phyloP scores from a whole-genome alignment of 2,329 filamentous ascomycete genomes.

The Macrophomina phaseolina region DNA sequence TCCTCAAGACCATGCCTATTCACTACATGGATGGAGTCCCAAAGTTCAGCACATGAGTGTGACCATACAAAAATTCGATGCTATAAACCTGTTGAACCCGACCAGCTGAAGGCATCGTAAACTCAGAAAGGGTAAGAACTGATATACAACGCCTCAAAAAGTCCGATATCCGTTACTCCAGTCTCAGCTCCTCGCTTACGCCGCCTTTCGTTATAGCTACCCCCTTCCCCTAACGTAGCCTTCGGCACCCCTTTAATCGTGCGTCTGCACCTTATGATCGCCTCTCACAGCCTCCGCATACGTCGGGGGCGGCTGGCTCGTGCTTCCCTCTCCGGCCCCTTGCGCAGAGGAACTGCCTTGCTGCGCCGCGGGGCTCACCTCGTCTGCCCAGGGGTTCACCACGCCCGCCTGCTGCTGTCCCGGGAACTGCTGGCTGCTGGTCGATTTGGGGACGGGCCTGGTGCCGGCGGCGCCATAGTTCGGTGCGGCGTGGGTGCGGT shows the following conservation, averaged over 20 bases:
- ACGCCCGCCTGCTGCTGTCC: conserved; percentile 42
- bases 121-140: no score
- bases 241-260: neutral
- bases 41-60: neutral
- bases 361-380: conserved; percentile 7
- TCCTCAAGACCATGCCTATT: no score
- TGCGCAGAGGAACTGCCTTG: neutral
- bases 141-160: conserved; percentile 3
- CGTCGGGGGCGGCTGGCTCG: conserved; percentile 70
- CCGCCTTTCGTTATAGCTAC: neutral
- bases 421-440: conserved; percentile 49
- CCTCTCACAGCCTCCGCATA: conserved; percentile 90
- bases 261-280: conserved; percentile 82
- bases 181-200: neutral
- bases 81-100: neutral
- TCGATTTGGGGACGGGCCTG: conserved; percentile 46
- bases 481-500: conserved; percentile 28
- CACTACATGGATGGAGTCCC: no score
- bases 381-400: conserved; percentile 27
- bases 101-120: neutral
- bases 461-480: conserved; percentile 37
- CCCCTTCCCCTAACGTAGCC: neutral
- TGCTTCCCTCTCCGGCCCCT: conserved; percentile 30
- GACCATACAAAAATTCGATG: neutral
- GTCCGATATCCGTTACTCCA: neutral